Evolutionary conservation across 192 early-diverging fungal species (phyloP), one percentile per base, ranked within the genome.

Genomic region (Coemansia sp.): DNA sequence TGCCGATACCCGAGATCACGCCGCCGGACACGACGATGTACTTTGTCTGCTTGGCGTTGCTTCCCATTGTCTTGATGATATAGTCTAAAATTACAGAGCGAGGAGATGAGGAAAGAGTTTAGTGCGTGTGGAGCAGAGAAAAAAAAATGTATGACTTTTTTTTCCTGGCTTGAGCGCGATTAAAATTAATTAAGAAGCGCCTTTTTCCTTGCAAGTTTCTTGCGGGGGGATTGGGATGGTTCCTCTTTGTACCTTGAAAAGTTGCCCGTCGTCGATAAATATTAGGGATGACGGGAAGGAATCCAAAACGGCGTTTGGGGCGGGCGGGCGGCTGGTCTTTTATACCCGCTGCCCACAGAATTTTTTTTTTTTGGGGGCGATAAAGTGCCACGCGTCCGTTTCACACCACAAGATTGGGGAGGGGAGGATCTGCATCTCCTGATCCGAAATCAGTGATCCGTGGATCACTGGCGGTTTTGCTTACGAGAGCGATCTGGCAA

Each of bases 1-100:
- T 99, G 68, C 97, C 97, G 70, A 99, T 98, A 39, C 97, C 97
- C 29, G 96, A 98, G 75, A 99, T 99, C 58, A 99, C 97, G 76
- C 97, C 97, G 51, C 97, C 97, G 64, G 93, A 95, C 60, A 99
- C 95, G 73, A 97, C 72, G 68, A 99, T 95, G 88, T 99, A 99
- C 85, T 97, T 99, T 77, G 86, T 87, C 84, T 80, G 71, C 68
- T 80, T 80, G 42, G 47, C 67, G 63, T 42, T 58, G 64, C 46
- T 53, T 24, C 68, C 46, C 71, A 74, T 79, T 32, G 36, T 31
- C 27, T 17, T 37, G 65, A 64, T 29, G 42, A 49, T 19, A 65
- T 11, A 49, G 36, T 27, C 47, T 62, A 40, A 56, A 58, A 41
- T 36, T 47, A 45, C 20, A 62, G n/a, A 46, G n/a, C 2, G 22